Evolutionary conservation across 1,139 yeast genomes (phyloP), one percentile per base, ranked within the genome.

Genomic region (Lodderomyces beijingensis): DNA sequence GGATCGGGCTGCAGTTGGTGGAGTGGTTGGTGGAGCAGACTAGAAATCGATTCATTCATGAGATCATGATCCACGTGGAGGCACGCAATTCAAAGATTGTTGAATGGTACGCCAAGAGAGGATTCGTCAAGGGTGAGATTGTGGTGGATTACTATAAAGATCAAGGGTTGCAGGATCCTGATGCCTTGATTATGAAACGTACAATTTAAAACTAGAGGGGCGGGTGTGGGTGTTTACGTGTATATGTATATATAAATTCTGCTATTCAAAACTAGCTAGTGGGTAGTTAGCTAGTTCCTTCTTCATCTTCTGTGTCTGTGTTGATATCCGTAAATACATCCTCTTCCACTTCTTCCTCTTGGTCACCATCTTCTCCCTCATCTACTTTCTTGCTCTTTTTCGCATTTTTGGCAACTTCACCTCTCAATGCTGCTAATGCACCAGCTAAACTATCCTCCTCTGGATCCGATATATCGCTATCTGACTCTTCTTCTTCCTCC

Each of bases 391-490:
- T 41, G 6, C 44, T 44, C 22, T 32, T 30, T 32, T 36, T 37
- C 25, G 35, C 34, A 10, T 35, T 34, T 40, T 62, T 65, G 10
- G 69, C 76, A 10, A 60, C 54, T 27, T 67, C 72, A 25, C 83
- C 83, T 45, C 77, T 70, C 51, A 78, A 54, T 20, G 74, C 71
- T 16, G 84, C 81, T 55, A 78, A 58, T 2, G 83, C 82, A 25
- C 82, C 83, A 11, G 82, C 83, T 39, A 78, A 53, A 5, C 79
- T 63, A 48, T 77, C 84, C 50, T 76, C 84, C 38, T 74, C 79
- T 4, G 82, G 80, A 39, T 74, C 80, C 23, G 82, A 78, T 37
- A 78, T 75, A 45, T 74, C 84, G 41, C 65, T 57, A 38, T 77
- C 79, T 18, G 55, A 52, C 31, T 58, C 64, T 16, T 49, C 51